Evolutionary conservation across 2,329 filamentous ascomycete genomes (phyloP), one percentile per base, ranked within the genome.

Genomic region (Neurospora sp.): DNA sequence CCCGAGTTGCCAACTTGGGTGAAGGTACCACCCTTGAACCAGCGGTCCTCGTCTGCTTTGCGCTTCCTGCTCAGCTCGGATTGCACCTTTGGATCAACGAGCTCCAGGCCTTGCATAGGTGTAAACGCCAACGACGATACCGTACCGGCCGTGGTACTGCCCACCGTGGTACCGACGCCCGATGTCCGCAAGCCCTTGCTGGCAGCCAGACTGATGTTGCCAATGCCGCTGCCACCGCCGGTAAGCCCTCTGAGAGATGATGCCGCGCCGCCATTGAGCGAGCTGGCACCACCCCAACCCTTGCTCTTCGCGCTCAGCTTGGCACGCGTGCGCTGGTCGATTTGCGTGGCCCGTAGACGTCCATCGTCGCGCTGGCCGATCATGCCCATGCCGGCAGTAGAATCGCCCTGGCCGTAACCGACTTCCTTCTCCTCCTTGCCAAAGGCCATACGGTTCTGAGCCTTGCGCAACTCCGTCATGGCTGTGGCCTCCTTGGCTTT

Each of bases 1-100:
- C 77, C 77, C 11, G 77, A 79, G 15, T 83, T 82, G 10, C 89
- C 89, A 69, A 97, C 87, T 79, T 97, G 94, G 8, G 96, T 97
- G 77, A 99, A 99, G 0, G 92, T 94, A n/a, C 96, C 96, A 66
- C 93, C 92, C 80, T 96, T 97, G 84, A 99, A 99, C 91, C 93
- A 99, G 43, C 93, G 86, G 78, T 98, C 95, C 78, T 97, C 93
- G 73, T 98, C 96, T 0, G 93, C 94, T 79, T 97, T 96, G 73
- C 93, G 85, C 83, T 98, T 98, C 75, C 93, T 87, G 77, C 87
- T 93, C 79, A 97, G 86, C 82, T 97, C 93, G 8, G 92, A 92
- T 75, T 93, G 89, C 70, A 92, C 88, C 83, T 96, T 97, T 28
- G 96, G 96, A 79, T 98, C 95, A 6, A 98, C 94, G 12, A 99